These are phyloP conservation scores for Schizochytrium sp. DNA, from an alignment of 108 stramenopile species.

Conservation along the genomic window DNA sequence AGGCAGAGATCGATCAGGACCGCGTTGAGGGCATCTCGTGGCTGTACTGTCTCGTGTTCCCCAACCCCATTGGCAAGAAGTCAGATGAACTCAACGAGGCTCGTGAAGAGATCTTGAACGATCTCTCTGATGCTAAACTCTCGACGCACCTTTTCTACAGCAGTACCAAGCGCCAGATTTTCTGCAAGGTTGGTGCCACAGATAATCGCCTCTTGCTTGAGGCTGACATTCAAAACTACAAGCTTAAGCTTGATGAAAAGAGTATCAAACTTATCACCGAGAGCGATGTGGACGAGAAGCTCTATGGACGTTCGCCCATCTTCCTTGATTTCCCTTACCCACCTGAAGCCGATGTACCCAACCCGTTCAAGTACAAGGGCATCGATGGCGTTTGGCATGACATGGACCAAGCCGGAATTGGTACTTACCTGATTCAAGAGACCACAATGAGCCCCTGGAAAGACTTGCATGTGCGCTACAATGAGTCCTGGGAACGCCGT, in stretches of 20 bases:
- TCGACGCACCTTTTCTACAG: slow-evolving; percentile 5
- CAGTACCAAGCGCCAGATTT: slow-evolving; percentile 53
- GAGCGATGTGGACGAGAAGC: neutral
- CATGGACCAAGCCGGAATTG: slow-evolving; percentile 24
- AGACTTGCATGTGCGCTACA: slow-evolving; percentile 46
- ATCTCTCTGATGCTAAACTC: neutral
- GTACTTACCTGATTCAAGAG: neutral
- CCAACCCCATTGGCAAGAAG: neutral
- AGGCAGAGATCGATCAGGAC: slow-evolving; percentile 12
- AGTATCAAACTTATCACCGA: slow-evolving; percentile 24
- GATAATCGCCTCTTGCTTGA: slow-evolving; percentile 11
- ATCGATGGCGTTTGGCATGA: slow-evolving; percentile 27
- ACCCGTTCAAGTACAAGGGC: slow-evolving; percentile 39
- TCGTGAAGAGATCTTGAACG: neutral
- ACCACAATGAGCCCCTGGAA: slow-evolving; percentile 20
- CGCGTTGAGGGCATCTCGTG: neutral
- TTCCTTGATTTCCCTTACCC: slow-evolving; percentile 26
- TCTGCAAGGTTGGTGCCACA: slow-evolving; percentile 60
- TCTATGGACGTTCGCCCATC: neutral
- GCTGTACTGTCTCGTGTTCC: slow-evolving; percentile 53
- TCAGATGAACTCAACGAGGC: slow-evolving; percentile 19
- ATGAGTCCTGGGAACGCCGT: slow-evolving; percentile 48
- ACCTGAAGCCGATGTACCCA: neutral
- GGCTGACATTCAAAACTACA: slow-evolving; percentile 44
- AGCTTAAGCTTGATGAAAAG: slow-evolving; percentile 11